phyloP scores from a whole-genome alignment of 2,329 filamentous ascomycete genomes.

The Plenodomus biglobosus region DNA sequence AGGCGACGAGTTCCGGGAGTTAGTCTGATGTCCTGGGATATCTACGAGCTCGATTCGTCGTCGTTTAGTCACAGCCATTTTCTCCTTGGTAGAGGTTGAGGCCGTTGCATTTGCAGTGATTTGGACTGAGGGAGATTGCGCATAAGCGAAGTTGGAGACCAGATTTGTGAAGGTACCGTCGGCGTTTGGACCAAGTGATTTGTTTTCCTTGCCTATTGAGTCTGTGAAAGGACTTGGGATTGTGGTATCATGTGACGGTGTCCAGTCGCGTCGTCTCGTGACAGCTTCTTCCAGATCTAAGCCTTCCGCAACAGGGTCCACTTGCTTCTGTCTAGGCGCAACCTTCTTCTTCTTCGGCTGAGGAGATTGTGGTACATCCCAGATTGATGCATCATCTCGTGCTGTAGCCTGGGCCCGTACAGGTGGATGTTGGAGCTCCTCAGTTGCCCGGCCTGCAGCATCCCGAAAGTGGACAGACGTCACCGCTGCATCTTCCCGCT shows the following conservation, averaged over 20 bases:
- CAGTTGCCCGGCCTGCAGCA: neutral
- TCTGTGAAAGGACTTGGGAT: slow-evolving; percentile 14
- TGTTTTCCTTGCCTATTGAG: slow-evolving; percentile 31
- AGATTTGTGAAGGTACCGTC: slow-evolving; percentile 28
- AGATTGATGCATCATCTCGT: slow-evolving; percentile 19
- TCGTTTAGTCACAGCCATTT: slow-evolving; percentile 25
- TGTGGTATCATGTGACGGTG: slow-evolving; percentile 36
- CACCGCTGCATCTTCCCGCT: slow-evolving; percentile 17
- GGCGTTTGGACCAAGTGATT: slow-evolving; percentile 2
- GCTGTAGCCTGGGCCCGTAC: neutral
- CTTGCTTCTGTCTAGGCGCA: slow-evolving; percentile 15
- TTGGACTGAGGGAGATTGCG: slow-evolving; percentile 16
- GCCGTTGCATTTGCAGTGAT: neutral
- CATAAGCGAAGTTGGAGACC: slow-evolving; percentile 35
- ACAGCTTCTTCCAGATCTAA: slow-evolving; percentile 36
- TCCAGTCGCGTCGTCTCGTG: slow-evolving; percentile 40
- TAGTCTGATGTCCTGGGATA: slow-evolving; percentile 25
- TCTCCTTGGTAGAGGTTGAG: slow-evolving; percentile 5
- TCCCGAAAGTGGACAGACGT: slow-evolving; percentile 27
- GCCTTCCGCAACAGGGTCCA: slow-evolving; percentile 7
- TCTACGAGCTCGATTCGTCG: slow-evolving; percentile 37
- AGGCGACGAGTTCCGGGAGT: slow-evolving; percentile 26
- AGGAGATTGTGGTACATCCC: slow-evolving; percentile 32
- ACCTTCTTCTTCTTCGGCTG: slow-evolving; percentile 9
- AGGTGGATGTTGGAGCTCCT: neutral